Base-by-base conservation (phyloP, 1,139 yeast species). In the Pneumocystis oryctolagi region DNA sequence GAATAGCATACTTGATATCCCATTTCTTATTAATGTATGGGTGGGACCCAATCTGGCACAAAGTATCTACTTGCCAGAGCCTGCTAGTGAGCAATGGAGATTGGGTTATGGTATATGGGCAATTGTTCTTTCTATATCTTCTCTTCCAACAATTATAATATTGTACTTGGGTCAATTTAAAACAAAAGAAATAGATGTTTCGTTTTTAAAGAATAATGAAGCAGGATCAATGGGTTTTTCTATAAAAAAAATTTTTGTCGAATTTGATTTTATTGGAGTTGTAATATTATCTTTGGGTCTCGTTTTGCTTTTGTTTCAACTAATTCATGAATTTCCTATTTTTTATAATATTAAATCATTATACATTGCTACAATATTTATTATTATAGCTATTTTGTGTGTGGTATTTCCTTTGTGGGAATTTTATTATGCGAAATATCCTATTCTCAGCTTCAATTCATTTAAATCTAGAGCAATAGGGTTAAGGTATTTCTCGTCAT, bases 81-180 rank as follows among this genome's bases (percentile, higher is more conserved):
- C 67, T 12, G 64, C 62, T 25, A 53, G 61, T 30, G 63, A 64
- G 34, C 62, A 66, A 2, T 74, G 77, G 76, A 68, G 76, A 63
- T 72, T 74, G 74, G 77, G 74, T 5, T 74, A 71, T 65, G 75
- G 75, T 34, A 65, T 71, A 37, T 75, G 74, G 67, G 71, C 73
- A 18, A 68, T 76, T 42, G 70, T 75, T 42, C 67, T 71, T 64
- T 76, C 77, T 1, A 65, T 73, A 31, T 71, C 72, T 31, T 70
- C 70, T 31, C 56, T 67, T 16, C 77, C 77, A 5, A 65, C 75
- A 34, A 66, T 68, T 34, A 47, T 68, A 18, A 67, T 71, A 20
- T 68, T 74, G 67, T 71, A 69, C 69, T 68, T 61, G 62, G 71
- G 70, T 64, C 70, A 72, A 59, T 63, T 64, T 16, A 70, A 70